phyloP scores from a whole-genome alignment of 1,139 yeast species.

The Suhomyces atakaporum region DNA sequence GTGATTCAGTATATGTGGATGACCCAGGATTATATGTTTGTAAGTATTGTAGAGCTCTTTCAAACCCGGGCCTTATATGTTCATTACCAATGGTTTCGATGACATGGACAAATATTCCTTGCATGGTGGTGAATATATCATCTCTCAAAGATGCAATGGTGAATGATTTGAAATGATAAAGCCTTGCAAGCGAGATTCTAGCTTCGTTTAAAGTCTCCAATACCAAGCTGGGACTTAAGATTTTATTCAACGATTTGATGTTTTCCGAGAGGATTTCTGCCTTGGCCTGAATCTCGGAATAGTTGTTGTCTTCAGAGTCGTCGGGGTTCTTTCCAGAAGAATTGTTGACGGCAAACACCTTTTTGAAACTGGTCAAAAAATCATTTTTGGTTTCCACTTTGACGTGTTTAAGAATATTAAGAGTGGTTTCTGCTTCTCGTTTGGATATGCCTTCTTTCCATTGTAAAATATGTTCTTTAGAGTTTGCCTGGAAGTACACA shows the following conservation, averaged over 20 bases:
- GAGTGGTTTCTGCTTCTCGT: conserved; percentile 44
- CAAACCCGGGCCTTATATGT: conserved; percentile 82
- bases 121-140: conserved; percentile 39
- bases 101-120: conserved; percentile 67
- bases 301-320: conserved; percentile 25
- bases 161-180: conserved; percentile 35
- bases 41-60: conserved; percentile 70
- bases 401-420: conserved; percentile 42
- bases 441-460: conserved; percentile 41
- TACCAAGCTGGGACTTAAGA: conserved; percentile 44
- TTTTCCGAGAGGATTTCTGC: conserved; percentile 48
- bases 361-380: conserved; percentile 60
- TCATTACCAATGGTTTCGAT: conserved; percentile 64
- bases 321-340: conserved; percentile 19
- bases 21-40: conserved; percentile 67
- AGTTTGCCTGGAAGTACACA: conserved; percentile 26
- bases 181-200: conserved; percentile 35
- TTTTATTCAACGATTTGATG: conserved; percentile 42
- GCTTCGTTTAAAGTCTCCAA: conserved; percentile 43
- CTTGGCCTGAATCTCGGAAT: conserved; percentile 45
- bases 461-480: conserved; percentile 29
- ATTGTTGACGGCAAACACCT: conserved; percentile 50
- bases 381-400: conserved; percentile 46
- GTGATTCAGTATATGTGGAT: conserved; percentile 20
- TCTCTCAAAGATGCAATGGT: conserved; percentile 34